Evolutionary conservation across 495 filamentous ascomycete genomes (phyloP).

Genomic region (Astrothelium macrocarpum): DNA sequence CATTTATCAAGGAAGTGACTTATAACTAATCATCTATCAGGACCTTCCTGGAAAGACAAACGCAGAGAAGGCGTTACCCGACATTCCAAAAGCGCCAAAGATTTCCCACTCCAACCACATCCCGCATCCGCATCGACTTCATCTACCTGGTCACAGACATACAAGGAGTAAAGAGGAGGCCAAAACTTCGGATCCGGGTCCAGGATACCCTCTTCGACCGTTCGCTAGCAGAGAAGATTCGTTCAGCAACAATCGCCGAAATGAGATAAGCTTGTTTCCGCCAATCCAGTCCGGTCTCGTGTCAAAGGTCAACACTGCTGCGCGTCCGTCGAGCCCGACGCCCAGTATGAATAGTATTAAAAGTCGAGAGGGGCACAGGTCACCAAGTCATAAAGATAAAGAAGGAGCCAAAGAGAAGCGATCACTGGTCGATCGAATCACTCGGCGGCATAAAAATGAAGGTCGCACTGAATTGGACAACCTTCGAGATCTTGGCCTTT

Average conservation of each 20-base stretch:
- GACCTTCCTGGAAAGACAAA: not conserved
- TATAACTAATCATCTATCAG: not conserved
- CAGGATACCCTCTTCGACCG: slow-evolving; percentile 44
- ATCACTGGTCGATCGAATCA: slow-evolving; percentile 56
- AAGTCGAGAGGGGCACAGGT: slow-evolving; percentile 39
- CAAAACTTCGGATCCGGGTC: slow-evolving; percentile 39
- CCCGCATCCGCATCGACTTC: slow-evolving; percentile 34
- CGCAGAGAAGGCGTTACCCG: not conserved
- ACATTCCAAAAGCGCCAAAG: slow-evolving; percentile 10
- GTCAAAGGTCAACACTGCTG: slow-evolving; percentile 39
- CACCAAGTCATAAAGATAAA: slow-evolving; percentile 41
- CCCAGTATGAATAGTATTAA: slow-evolving; percentile 45
- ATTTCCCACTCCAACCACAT: slow-evolving; percentile 36
- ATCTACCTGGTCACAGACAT: slow-evolving; percentile 64
- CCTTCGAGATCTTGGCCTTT: slow-evolving; percentile 3
- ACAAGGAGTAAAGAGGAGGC: slow-evolving; percentile 65
- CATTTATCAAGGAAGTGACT: not conserved
- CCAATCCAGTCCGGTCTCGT: slow-evolving; percentile 34
- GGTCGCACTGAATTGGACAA: slow-evolving; percentile 31
- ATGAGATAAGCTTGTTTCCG: slow-evolving; percentile 32
- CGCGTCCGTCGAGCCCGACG: slow-evolving; percentile 65
- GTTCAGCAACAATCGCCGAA: slow-evolving; percentile 40
- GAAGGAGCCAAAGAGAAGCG: slow-evolving; percentile 43
- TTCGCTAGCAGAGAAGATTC: slow-evolving; percentile 63
- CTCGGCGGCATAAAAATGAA: slow-evolving; percentile 51